Percentiles rank a stretch among this genome's conserved stretches.
These are phyloP conservation scores for Bryoglossum gracile DNA, from an alignment of 495 filamentous ascomycete species.

Conservation along the genomic window DNA sequence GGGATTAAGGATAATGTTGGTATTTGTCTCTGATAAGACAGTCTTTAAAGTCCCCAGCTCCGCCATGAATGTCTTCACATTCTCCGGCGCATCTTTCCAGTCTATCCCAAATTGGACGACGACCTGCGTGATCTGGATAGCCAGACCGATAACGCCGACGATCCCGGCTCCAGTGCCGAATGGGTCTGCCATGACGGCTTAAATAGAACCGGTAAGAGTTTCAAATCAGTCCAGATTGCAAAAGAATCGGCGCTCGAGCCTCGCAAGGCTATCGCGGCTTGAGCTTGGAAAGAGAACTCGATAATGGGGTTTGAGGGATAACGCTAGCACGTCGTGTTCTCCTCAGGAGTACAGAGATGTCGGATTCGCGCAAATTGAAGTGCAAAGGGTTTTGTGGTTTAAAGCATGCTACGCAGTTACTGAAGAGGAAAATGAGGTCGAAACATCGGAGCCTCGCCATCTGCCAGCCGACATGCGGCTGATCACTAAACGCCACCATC, in stretches of 20 bases:
- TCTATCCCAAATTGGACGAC: conserved; percentile 20
- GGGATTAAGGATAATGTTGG: conserved; percentile 14
- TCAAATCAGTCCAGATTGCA: conserved; percentile 9
- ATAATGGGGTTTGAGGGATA: neutral
- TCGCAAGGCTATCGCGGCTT: conserved; percentile 5
- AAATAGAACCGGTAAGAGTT: conserved; percentile 4
- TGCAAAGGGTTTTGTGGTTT: conserved; percentile 9
- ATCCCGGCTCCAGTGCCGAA: conserved; percentile 19
- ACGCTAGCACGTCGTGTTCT: conserved; percentile 2
- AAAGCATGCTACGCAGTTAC: conserved; percentile 5
- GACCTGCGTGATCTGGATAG: conserved; percentile 20
- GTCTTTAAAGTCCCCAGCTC: conserved; percentile 22
- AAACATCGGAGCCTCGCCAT: conserved; percentile 11
- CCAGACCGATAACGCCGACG: conserved; percentile 22
- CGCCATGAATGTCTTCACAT: conserved; percentile 20
- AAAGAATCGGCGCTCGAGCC: conserved; percentile 2
- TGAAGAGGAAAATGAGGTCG: conserved; percentile 4
- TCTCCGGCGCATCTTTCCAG: conserved; percentile 25
- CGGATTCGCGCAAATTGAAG: conserved; percentile 3
- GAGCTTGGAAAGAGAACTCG: neutral
- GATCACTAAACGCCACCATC: conserved; percentile 2
- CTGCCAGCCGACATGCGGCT: conserved; percentile 3
- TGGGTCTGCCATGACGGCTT: conserved; percentile 16
- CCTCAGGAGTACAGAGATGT: conserved; percentile 6
- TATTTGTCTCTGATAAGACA: conserved; percentile 23